These are phyloP conservation scores for Kwoniella sp. DNA, from an alignment of 768 basidiomycete genomes.

Conservation along the genomic window DNA sequence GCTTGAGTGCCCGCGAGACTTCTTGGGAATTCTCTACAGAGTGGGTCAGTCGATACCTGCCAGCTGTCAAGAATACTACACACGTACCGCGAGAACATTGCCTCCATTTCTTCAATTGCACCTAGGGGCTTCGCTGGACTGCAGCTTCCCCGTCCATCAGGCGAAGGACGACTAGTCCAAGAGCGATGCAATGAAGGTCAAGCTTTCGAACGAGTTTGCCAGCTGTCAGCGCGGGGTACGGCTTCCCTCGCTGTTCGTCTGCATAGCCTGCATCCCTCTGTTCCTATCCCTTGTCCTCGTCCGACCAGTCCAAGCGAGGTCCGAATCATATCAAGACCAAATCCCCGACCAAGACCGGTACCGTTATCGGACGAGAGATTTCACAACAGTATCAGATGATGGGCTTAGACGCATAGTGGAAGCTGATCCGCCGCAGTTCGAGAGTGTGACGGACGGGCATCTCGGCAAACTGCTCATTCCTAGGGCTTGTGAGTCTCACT, in stretches of 20 bases:
- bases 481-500: conserved; percentile 66
- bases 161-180: too few relatives aligned
- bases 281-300: background rate
- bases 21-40: too few relatives aligned
- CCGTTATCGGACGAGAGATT: conserved; percentile 26
- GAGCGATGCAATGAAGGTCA: too few relatives aligned
- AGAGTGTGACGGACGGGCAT: conserved; percentile 58
- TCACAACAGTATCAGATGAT: conserved; percentile 28
- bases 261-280: background rate
- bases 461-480: conserved; percentile 85
- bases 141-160: too few relatives aligned
- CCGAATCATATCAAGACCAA: background rate
- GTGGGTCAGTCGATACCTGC: too few relatives aligned
- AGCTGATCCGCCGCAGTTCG: conserved; percentile 44
- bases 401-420: conserved; percentile 23
- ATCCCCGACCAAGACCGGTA: background rate
- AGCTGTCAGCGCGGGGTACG: too few relatives aligned
- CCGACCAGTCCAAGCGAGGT: background rate
- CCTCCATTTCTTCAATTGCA: too few relatives aligned
- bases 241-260: background rate
- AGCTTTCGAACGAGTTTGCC: too few relatives aligned
- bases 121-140: too few relatives aligned
- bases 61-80: too few relatives aligned
- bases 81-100: too few relatives aligned
- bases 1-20: too few relatives aligned